These are phyloP conservation scores for Venturia nashicola DNA, from an alignment of 2,329 filamentous ascomycete genomes.

Conservation along the genomic window DNA sequence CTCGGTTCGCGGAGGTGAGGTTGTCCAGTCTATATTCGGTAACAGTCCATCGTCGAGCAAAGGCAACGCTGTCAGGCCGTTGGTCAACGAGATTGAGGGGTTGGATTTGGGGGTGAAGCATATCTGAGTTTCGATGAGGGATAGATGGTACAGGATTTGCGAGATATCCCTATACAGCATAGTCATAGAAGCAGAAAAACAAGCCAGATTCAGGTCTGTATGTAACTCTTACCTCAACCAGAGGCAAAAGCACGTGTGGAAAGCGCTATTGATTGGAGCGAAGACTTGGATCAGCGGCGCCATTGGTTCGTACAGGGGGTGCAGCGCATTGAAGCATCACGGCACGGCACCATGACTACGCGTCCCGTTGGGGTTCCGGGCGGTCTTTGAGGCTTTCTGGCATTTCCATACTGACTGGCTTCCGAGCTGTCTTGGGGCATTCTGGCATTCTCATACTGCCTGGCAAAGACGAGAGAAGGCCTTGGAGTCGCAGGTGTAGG, in stretches of 20 bases:
- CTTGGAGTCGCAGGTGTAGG: background rate
- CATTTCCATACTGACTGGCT: no score
- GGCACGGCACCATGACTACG: no score
- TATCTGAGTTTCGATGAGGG: background rate
- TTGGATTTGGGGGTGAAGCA: background rate
- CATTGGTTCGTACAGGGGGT: background rate
- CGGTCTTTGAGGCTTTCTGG: no score
- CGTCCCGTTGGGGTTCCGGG: constrained; percentile 1
- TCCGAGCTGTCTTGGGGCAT: no score
- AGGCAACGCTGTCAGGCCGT: background rate
- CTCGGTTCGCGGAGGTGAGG: constrained; percentile 62
- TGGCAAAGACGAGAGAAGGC: background rate
- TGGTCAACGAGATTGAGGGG: background rate
- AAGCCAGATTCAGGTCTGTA: background rate
- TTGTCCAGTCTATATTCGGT: constrained; percentile 64
- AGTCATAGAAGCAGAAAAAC: background rate
- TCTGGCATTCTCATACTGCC: no score
- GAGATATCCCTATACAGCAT: background rate
- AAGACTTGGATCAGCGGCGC: background rate
- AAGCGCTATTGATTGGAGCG: background rate
- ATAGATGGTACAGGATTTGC: background rate
- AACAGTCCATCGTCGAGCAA: background rate
- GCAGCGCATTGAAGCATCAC: background rate
- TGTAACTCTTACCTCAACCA: background rate
- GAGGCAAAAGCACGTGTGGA: background rate